Conservation (phyloP, 768 basidiomycete genomes). For the Exidia glandulosa region DNA sequence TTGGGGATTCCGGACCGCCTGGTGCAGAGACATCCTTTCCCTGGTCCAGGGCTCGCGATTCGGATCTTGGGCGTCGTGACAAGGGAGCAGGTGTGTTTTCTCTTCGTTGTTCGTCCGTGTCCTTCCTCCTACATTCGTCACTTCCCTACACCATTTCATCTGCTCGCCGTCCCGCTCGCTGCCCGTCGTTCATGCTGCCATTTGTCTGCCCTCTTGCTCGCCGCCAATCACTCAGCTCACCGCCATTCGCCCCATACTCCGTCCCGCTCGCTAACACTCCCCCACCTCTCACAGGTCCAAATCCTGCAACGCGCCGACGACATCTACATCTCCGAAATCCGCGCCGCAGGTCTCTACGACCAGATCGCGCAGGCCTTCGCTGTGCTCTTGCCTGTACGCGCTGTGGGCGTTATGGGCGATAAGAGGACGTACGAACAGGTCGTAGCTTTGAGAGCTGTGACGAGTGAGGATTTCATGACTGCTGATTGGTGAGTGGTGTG, state of each 20-base stretch:
- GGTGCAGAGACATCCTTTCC: conserved; percentile 96
- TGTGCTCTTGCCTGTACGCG: conserved; percentile 88
- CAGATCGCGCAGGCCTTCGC: conserved; percentile 95
- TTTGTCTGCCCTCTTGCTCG: neutral
- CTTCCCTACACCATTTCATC: too few relatives aligned
- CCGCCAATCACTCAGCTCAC: too few relatives aligned
- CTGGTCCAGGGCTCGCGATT: conserved; percentile 95
- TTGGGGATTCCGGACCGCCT: conserved; percentile 86
- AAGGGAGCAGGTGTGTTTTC: conserved; percentile 49
- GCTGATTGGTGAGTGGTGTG: conserved; percentile 72
- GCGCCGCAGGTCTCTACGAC: conserved; percentile 83
- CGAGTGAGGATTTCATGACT: conserved; percentile 99
- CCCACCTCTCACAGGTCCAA: conserved; percentile 33
- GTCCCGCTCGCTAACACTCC: neutral
- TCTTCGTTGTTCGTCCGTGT: neutral
- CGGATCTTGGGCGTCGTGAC: conserved; percentile 95
- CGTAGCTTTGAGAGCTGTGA: conserved; percentile 87
- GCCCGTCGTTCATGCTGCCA: neutral
- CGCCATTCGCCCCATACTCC: too few relatives aligned
- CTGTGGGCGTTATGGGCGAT: conserved; percentile 98
- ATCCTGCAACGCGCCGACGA: conserved; percentile 85
- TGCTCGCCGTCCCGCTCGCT: neutral
- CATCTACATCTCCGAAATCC: conserved; percentile 98
- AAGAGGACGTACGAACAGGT: conserved; percentile 96
- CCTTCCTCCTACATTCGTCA: too few relatives aligned